These are phyloP conservation scores for Alloteropsis angusta DNA, from an alignment of 202 grass and related monocot species.

Conservation along the genomic window DNA sequence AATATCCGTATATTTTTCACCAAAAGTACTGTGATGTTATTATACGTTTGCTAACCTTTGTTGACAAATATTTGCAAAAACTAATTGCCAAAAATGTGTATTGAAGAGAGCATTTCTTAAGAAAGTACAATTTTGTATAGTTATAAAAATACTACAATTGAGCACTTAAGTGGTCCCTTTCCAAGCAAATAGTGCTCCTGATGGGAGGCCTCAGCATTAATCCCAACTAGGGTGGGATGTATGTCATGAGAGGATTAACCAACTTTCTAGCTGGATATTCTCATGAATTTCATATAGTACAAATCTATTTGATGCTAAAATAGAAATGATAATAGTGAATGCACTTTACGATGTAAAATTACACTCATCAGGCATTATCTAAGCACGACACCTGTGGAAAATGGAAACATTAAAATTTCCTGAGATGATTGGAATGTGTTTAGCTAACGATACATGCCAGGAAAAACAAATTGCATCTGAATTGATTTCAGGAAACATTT, in stretches of 20 bases:
- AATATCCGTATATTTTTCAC: neutral
- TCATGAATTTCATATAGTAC: neutral
- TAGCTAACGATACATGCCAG: neutral
- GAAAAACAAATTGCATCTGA: neutral
- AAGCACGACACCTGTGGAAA: neutral
- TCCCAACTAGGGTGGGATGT: neutral
- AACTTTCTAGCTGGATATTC: neutral
- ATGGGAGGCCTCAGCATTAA: constrained; percentile 7
- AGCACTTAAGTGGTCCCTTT: neutral
- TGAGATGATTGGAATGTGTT: neutral
- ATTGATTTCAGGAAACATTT: constrained; percentile 8
- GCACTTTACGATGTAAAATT: neutral
- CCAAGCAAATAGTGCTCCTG: neutral
- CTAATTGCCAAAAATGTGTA: neutral
- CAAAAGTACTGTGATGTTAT: neutral
- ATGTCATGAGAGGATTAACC: neutral
- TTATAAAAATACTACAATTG: neutral
- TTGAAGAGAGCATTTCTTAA: neutral
- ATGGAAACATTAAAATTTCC: neutral
- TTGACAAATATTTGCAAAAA: neutral
- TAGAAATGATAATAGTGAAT: neutral
- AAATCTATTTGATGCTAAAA: neutral
- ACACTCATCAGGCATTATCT: neutral
- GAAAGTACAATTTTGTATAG: constrained; percentile 12
- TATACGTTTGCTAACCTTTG: neutral